These are phyloP conservation scores for Exophiala bonariae DNA, from an alignment of 2,329 filamentous ascomycete genomes.

Conservation along the genomic window DNA sequence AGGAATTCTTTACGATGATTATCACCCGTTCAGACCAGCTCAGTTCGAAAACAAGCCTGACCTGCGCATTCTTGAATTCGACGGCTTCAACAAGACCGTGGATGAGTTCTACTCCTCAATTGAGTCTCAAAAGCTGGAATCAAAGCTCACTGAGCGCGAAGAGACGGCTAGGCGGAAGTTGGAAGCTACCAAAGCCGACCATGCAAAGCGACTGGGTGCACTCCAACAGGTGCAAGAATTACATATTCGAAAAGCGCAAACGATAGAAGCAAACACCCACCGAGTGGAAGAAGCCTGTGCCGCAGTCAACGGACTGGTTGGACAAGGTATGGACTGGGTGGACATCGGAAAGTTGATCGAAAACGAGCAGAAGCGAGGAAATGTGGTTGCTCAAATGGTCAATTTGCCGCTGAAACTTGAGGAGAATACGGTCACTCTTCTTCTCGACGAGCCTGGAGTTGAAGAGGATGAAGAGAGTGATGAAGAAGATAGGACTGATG, in stretches of 20 bases:
- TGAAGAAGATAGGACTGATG: conserved; percentile 50
- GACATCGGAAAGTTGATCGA: conserved; percentile 87
- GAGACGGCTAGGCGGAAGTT: conserved; percentile 78
- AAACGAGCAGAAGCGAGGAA: conserved; percentile 75
- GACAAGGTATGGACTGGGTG: conserved; percentile 96
- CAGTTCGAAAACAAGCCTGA: conserved; percentile 71
- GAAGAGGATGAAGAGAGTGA: conserved; percentile 64
- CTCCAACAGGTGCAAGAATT: conserved; percentile 77
- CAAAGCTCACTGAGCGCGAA: conserved; percentile 77
- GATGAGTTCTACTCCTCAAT: conserved; percentile 98
- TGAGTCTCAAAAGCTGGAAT: conserved; percentile 89
- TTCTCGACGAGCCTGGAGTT: conserved; percentile 69
- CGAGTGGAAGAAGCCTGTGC: conserved; percentile 90
- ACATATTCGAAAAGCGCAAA: conserved; percentile 83
- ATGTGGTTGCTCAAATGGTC: conserved; percentile 84
- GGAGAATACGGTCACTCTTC: conserved; percentile 83
- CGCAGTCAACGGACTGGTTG: conserved; percentile 87
- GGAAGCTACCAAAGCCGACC: conserved; percentile 79
- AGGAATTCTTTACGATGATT: conserved; percentile 80
- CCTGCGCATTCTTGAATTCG: conserved; percentile 71
- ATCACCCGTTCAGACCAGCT: conserved; percentile 83
- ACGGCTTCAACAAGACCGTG: conserved; percentile 87
- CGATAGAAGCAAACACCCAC: conserved; percentile 87
- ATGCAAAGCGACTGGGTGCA: conserved; percentile 79
- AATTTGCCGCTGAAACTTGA: conserved; percentile 82